Evolutionary conservation across 371 early-diverging fungal genomes (phyloP), one percentile per base, ranked within the genome.

Genomic region (Mortierella sp.): DNA sequence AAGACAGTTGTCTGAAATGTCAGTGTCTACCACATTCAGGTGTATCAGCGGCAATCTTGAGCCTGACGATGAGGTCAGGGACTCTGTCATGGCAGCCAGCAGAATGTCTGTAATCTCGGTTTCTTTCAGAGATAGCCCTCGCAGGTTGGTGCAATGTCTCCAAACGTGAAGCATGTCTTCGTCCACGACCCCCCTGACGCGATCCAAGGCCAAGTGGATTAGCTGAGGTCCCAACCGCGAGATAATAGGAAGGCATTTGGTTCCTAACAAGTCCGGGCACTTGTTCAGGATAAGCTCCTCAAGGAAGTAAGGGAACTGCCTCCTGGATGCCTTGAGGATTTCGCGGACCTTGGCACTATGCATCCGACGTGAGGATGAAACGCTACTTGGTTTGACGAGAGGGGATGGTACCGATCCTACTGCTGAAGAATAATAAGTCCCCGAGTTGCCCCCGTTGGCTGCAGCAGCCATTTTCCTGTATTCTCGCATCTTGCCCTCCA

Each of bases 241-340:
- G 7, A 71, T 45, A 2, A 62, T 47, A 0, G 39, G 39, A 13
- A 64, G 30, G 4, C 50, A 52, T 0, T 57, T 31, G 6, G 30
- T 47, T 16, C 64, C 71, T 1, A 49, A 45, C n/a, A 71, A 34
- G 3, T 64, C 54, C 4, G 13, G 34, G 46, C 64, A 71, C 16
- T 49, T n/a, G 26, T 64, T 60, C 10, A 71, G 48, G 41, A 48
- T n/a, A 21, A 71, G 14, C 12, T 26, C 30, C 24, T 71, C 60
- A 41, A 71, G 71, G 16, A 34, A 34, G 27, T 43, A 64, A 1
- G 71, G 71, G 47, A 64, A 71, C 10, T 31, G 64, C 14, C 64
- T 70, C 27, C 43, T 54, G 38, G 51, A 54, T 23, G 64, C 70
- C 24, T 70, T 71, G 64, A 59, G 64, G 30, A 59, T 71, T 2